A percentile compares a stretch with the other conserved stretches of the same genome.
Conservation (phyloP, 352 stramenopile genomes). For the Phytopythium ostracodes region DNA sequence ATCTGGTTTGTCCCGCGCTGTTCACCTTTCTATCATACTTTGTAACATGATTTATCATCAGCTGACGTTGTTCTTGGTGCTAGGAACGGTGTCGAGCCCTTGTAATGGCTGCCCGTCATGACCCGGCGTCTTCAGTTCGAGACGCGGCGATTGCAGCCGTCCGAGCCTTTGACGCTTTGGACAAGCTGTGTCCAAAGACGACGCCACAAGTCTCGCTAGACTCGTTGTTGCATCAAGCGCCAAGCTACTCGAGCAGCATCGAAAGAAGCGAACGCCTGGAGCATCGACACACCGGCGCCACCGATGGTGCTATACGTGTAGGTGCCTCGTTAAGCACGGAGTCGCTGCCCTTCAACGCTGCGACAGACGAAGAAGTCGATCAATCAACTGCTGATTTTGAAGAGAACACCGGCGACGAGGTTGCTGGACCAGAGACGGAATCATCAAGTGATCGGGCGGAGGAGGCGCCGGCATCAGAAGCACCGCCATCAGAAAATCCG, state of each 20-base stretch:
- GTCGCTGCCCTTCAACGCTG: neutral
- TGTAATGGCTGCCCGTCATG: slow-evolving; percentile 40
- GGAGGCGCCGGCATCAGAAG: slow-evolving; percentile 1
- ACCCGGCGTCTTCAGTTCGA: slow-evolving; percentile 48
- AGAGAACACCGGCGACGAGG: slow-evolving; percentile 26
- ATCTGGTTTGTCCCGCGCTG: slow-evolving; percentile 21
- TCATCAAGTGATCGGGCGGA: neutral
- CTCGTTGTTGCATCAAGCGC: neutral
- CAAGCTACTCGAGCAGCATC: neutral
- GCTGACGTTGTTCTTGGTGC: neutral
- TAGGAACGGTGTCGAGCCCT: slow-evolving; percentile 37
- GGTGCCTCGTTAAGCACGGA: neutral
- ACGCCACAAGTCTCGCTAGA: neutral
- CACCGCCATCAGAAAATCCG: neutral
- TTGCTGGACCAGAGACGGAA: slow-evolving; percentile 15
- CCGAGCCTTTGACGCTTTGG: slow-evolving; percentile 35
- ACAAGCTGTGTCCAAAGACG: slow-evolving; percentile 24
- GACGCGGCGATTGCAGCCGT: slow-evolving; percentile 38
- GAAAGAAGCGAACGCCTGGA: neutral
- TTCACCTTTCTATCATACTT: slow-evolving; percentile 1
- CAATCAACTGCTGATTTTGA: slow-evolving; percentile 21
- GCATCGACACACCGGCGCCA: neutral
- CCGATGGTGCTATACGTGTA: neutral
- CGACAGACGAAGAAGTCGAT: slow-evolving; percentile 8
- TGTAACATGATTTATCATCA: neutral